A percentile compares a stretch with the other conserved stretches of the same genome.
Conservation (phyloP, 2,329 filamentous ascomycete species). For the Thielaviopsis populi region DNA sequence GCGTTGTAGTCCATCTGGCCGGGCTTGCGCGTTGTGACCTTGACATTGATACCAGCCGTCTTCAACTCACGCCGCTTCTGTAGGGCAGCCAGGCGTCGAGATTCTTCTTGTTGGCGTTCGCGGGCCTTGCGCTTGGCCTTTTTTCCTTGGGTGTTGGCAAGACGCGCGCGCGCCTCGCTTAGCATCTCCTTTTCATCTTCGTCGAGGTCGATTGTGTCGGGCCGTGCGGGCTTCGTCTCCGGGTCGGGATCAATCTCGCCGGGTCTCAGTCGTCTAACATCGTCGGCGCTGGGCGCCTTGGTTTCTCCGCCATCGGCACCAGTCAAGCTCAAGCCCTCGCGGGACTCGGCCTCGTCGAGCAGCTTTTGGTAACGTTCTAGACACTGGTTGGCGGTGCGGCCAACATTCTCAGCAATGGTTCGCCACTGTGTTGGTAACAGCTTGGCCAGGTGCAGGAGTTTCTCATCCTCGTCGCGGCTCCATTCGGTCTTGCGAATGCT, state of each 20-base stretch:
- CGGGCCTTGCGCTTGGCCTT: conserved; percentile 97
- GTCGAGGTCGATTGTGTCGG: conserved; percentile 94
- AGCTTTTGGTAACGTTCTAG: conserved; percentile 94
- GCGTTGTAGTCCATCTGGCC: conserved; percentile 99
- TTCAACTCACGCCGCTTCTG: conserved; percentile 96
- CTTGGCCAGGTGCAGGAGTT: conserved; percentile 88
- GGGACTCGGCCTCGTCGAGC: conserved; percentile 84
- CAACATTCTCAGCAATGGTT: conserved; percentile 92
- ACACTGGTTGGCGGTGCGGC: conserved; percentile 91
- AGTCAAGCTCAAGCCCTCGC: conserved; percentile 69
- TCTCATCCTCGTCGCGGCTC: conserved; percentile 98
- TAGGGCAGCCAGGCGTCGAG: conserved; percentile 69
- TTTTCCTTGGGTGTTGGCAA: conserved; percentile 97
- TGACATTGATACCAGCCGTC: conserved; percentile 96
- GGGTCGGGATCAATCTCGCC: conserved; percentile 96
- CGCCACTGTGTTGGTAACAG: conserved; percentile 99
- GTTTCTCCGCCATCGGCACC: conserved; percentile 80
- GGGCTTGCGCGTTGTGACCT: conserved; percentile 77
- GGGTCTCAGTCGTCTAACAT: conserved; percentile 74
- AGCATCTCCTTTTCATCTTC: conserved; percentile 99
- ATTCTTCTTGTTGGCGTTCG: conserved; percentile 90
- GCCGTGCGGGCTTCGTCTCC: conserved; percentile 86
- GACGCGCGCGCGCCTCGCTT: conserved; percentile 85
- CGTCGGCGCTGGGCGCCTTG: conserved; percentile 76
- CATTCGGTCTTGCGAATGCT: conserved; percentile 98